Base-by-base conservation (phyloP, 2,329 filamentous ascomycete species). In the Xylaria sp. region DNA sequence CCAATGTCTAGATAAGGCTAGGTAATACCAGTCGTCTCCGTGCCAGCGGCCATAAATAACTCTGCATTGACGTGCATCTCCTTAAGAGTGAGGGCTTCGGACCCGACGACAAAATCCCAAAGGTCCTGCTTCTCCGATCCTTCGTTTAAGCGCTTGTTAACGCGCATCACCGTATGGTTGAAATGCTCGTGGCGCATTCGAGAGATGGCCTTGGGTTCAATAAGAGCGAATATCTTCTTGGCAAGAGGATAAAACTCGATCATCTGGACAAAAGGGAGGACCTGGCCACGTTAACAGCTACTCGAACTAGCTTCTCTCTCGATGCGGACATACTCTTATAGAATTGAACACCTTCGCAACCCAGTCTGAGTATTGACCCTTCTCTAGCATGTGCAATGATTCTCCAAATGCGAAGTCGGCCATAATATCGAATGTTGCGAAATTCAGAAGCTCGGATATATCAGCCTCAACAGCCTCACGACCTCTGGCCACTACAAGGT, bases 121-220 rank as follows among this genome's bases (percentile, higher is more conserved):
- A 72, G 47, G 25, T 73, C 71, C 2, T 65, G 71, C 21, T 69
- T 59, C 19, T 41, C 58, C 4, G 70, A 71, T 1, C 69, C 70
- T 13, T 69, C 35, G 9, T 64, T 51, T 1, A 75, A 60, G 7
- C 75, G 67, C 8, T 67, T 65, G 37, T 73, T 65, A 10, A 76
- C 64, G 21, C 73, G 74, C 15, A 70, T 69, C 27, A 70, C 63
- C 1, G 66, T 68, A 19, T 70, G 62, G 1, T 66, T 51, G 41
- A 63, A 68, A 44, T 72, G 67, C 0, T 61, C 58, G 5, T 59
- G 63, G 1, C 72, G 65, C 40, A 68, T 65, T 21, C 67, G 54
- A 1, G 48, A 41, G 2, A 72, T 54, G 1, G 60, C 68, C 17
- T 71, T 68, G 0, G 71, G 68, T 49, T 73, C 71, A 23, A 71